phyloP scores from a whole-genome alignment of 2,329 filamentous ascomycete species.

The Hymenoscyphus fructigenus region DNA sequence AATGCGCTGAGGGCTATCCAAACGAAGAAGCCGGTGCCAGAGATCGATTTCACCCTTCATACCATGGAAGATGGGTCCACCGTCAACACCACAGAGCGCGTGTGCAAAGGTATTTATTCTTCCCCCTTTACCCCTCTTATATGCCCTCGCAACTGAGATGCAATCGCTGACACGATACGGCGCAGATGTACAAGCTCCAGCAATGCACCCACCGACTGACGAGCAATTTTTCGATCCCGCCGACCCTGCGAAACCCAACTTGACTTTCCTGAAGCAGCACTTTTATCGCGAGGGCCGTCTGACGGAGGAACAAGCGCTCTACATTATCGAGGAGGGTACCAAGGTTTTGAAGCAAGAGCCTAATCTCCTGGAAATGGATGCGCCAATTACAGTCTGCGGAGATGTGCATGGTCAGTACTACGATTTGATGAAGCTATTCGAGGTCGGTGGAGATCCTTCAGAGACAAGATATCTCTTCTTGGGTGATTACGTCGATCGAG shows the following conservation, averaged over 20 bases:
- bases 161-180: constrained; percentile 30
- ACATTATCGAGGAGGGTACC: constrained; percentile 86
- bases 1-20: constrained; percentile 89
- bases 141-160: constrained; percentile 9
- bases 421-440: constrained; percentile 98
- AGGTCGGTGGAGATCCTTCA: constrained; percentile 93
- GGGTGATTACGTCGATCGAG: constrained; percentile 96
- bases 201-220: constrained; percentile 87
- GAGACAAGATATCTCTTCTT: constrained; percentile 97
- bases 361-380: constrained; percentile 98
- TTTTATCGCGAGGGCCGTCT: constrained; percentile 96
- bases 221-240: constrained; percentile 92
- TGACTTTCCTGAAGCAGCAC: constrained; percentile 94
- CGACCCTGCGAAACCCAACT: constrained; percentile 83
- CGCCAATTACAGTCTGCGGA: constrained; percentile 96
- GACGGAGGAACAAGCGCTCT: constrained; percentile 95
- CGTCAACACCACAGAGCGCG: constrained; percentile 92
- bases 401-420: constrained; percentile 99
- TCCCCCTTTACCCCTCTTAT: constrained; percentile 17
- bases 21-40: constrained; percentile 91
- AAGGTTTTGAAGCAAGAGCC: constrained; percentile 87
- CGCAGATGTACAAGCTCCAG: constrained; percentile 94
- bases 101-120: constrained; percentile 82
- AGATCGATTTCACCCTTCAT: constrained; percentile 98
- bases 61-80: constrained; percentile 97